These are phyloP conservation scores for Rhodotorula babjevae DNA, from an alignment of 768 basidiomycete species.

Conservation along the genomic window DNA sequence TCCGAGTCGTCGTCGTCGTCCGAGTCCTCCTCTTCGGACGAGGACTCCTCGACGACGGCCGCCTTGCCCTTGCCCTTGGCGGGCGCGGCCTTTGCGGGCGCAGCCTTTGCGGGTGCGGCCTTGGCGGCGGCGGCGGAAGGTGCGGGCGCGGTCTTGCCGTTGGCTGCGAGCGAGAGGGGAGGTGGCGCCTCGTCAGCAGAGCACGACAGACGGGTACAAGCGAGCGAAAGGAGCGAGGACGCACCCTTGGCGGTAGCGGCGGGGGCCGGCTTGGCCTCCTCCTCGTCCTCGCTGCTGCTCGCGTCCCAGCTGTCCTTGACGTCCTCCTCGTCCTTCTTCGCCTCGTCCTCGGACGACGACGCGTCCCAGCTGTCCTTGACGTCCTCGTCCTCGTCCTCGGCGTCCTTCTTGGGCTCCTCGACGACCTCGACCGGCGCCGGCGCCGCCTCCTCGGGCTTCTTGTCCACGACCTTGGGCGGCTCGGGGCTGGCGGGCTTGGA, in stretches of 20 bases:
- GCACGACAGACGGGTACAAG: not conserved
- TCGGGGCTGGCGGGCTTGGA: constrained; percentile 40
- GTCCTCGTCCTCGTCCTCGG: constrained; percentile 43
- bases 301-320: constrained; percentile 37
- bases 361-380: constrained; percentile 62
- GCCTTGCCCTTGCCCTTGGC: constrained; percentile 38
- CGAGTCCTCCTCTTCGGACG: constrained; percentile 40
- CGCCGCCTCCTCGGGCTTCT: constrained; percentile 44
- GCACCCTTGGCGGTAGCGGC: constrained; percentile 18
- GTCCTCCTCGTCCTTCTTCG: constrained; percentile 56
- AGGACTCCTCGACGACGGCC: constrained; percentile 48
- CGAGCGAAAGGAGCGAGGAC: constrained; percentile 36
- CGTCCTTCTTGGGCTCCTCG: constrained; percentile 44
- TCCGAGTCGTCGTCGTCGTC: constrained; percentile 52
- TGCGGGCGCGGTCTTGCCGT: constrained; percentile 41
- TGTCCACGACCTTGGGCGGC: constrained; percentile 49
- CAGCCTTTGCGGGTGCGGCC: constrained; percentile 7
- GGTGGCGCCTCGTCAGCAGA: not conserved
- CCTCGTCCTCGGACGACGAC: constrained; percentile 47
- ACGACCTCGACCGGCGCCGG: constrained; percentile 39
- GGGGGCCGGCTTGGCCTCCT: not conserved
- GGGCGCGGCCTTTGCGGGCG: constrained; percentile 33
- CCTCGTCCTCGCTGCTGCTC: constrained; percentile 24
- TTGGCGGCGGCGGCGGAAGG: constrained; percentile 27
- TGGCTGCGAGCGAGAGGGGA: not conserved